Evolutionary conservation across 2,329 filamentous ascomycete species (phyloP).

Genomic region (Clathrospora elynae): DNA sequence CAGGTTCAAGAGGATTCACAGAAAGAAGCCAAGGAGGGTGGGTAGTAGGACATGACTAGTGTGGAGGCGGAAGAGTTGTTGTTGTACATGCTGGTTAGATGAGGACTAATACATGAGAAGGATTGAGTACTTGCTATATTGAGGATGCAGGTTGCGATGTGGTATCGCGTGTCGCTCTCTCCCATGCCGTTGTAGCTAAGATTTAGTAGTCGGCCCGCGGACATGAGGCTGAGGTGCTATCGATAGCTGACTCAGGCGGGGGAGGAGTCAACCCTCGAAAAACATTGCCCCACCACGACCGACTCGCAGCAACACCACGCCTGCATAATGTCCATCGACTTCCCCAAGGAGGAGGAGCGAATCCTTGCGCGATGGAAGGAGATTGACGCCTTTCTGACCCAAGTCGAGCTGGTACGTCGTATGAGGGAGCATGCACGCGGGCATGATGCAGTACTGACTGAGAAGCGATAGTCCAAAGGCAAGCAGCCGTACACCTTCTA

Average conservation of each 20-base stretch:
- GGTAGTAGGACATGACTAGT: background rate
- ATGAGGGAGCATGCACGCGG: constrained; percentile 1
- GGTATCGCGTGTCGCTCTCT: no score
- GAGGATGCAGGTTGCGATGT: no score
- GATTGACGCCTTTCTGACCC: constrained; percentile 86
- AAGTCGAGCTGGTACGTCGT: constrained; percentile 70
- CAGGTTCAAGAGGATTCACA: constrained; percentile 28
- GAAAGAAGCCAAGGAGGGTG: constrained; percentile 13
- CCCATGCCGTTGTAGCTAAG: no score
- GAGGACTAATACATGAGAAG: background rate
- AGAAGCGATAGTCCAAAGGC: constrained; percentile 64
- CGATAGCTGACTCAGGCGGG: constrained; percentile 31
- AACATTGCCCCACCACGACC: constrained; percentile 36
- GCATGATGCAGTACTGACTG: constrained; percentile 7
- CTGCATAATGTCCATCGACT: constrained; percentile 78
- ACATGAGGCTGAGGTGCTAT: constrained; percentile 24
- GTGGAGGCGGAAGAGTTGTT: background rate
- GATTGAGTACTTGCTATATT: background rate
- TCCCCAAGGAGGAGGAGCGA: constrained; percentile 87
- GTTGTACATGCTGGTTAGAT: no score
- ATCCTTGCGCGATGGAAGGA: constrained; percentile 87
- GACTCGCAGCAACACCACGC: constrained; percentile 25
- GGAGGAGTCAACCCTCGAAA: constrained; percentile 35
- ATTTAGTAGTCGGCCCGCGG: no score
- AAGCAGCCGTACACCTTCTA: constrained; percentile 92